phyloP scores from a whole-genome alignment of 2,329 filamentous ascomycete genomes.

The Fusarium succisae region DNA sequence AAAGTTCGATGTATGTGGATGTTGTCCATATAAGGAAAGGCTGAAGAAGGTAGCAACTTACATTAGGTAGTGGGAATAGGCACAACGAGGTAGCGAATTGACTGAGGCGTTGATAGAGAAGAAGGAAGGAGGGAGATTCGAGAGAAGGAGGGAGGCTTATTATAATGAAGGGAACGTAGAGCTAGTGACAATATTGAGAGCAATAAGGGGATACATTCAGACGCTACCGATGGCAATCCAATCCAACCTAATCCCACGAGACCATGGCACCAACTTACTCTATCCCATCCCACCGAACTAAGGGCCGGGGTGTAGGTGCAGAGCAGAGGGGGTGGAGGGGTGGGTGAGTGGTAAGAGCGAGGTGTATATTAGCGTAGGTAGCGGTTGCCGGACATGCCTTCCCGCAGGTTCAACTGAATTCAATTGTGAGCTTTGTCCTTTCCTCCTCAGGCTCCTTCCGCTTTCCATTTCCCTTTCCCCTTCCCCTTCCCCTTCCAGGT shows the following conservation, averaged over 20 bases:
- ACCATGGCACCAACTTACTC: constrained; percentile 4
- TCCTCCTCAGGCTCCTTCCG: constrained; percentile 8
- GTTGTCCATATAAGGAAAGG: constrained; percentile 1
- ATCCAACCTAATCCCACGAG: constrained; percentile 26
- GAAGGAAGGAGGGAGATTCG: constrained; percentile 9
- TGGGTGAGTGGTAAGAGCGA: not conserved
- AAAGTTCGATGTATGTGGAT: not conserved
- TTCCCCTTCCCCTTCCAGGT: constrained; percentile 5
- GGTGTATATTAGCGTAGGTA: not conserved
- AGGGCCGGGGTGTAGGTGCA: not conserved
- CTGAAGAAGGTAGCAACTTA: constrained; percentile 22
- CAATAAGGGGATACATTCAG: constrained; percentile 29
- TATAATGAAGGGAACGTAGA: constrained; percentile 34
- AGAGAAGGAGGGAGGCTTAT: constrained; percentile 34
- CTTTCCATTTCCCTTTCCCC: not conserved
- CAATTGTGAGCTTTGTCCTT: not conserved
- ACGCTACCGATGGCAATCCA: constrained; percentile 14
- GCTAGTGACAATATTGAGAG: constrained; percentile 22
- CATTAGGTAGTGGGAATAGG: constrained; percentile 31
- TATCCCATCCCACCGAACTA: constrained; percentile 8
- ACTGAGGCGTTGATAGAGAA: constrained; percentile 37
- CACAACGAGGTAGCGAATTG: constrained; percentile 36
- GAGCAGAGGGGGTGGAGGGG: not conserved
- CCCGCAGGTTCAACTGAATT: constrained; percentile 9
- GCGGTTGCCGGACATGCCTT: not conserved